phyloP scores from a whole-genome alignment of 345 rosid species.

The Aquilaria yunnanensis region DNA sequence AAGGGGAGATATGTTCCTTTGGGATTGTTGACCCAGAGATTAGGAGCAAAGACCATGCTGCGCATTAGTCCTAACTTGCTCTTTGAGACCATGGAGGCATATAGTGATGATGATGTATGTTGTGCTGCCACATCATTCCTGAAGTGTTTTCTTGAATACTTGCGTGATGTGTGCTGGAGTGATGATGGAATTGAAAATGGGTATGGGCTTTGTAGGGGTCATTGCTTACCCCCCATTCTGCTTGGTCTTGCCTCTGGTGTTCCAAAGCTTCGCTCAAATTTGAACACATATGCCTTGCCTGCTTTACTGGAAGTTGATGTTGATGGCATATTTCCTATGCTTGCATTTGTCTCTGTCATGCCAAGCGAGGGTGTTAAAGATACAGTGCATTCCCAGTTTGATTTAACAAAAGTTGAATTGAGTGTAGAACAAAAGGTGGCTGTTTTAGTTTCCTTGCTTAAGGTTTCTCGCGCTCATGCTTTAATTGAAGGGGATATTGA shows the following conservation, averaged over 20 bases:
- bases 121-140: conserved; percentile 84
- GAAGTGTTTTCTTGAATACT: conserved; percentile 76
- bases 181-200: conserved; percentile 73
- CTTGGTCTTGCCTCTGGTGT: conserved; percentile 82
- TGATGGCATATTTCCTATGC: conserved; percentile 88
- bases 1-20: conserved; percentile 92
- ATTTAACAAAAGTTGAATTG: conserved; percentile 31
- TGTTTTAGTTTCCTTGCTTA: conserved; percentile 71
- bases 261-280: conserved; percentile 87
- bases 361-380: conserved; percentile 41
- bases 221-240: conserved; percentile 70
- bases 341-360: conserved; percentile 56
- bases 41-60: conserved; percentile 68
- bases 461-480: conserved; percentile 87
- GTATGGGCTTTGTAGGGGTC: conserved; percentile 50
- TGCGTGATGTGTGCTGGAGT: conserved; percentile 89
- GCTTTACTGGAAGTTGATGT: conserved; percentile 76
- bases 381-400: conserved; percentile 29
- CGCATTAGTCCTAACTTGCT: conserved; percentile 59
- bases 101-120: conserved; percentile 83
- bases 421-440: conserved; percentile 75
- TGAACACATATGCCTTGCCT: conserved; percentile 83
- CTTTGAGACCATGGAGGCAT: conserved; percentile 64
- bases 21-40: conserved; percentile 74
- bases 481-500: conserved; percentile 90